These are phyloP conservation scores for Royoungia palumana DNA, from an alignment of 768 basidiomycete genomes.

Conservation along the genomic window DNA sequence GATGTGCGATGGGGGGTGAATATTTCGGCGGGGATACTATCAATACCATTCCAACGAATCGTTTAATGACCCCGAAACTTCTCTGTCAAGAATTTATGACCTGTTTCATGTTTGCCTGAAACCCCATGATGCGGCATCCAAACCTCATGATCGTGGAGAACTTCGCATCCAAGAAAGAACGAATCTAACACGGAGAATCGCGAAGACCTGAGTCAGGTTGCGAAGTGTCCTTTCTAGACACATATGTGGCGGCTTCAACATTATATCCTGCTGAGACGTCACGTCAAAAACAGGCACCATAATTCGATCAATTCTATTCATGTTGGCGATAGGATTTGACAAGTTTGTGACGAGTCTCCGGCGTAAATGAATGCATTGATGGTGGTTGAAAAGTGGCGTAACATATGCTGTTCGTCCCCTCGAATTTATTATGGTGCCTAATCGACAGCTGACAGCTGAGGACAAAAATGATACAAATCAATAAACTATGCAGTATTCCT, in stretches of 20 bases:
- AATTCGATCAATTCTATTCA: not conserved
- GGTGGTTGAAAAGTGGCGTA: too few species aligned
- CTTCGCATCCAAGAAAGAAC: not conserved
- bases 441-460: not conserved
- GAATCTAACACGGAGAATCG: not conserved
- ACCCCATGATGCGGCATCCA: not conserved
- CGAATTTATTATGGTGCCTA: not conserved
- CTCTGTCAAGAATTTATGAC: not conserved
- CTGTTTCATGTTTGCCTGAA: not conserved
- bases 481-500: too few species aligned
- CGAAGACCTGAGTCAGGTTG: too few species aligned
- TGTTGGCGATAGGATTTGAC: not conserved
- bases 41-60: not conserved
- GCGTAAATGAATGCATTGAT: not conserved
- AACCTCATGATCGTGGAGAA: not conserved
- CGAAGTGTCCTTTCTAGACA: too few species aligned
- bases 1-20: not conserved
- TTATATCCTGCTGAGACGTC: not conserved
- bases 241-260: not conserved
- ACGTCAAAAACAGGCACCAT: not conserved
- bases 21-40: slow-evolving; percentile 5
- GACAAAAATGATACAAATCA: too few species aligned
- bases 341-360: not conserved
- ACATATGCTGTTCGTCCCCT: not conserved
- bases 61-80: not conserved